Conservation (phyloP, 768 basidiomycete species). For the Mycena kentingensis region DNA sequence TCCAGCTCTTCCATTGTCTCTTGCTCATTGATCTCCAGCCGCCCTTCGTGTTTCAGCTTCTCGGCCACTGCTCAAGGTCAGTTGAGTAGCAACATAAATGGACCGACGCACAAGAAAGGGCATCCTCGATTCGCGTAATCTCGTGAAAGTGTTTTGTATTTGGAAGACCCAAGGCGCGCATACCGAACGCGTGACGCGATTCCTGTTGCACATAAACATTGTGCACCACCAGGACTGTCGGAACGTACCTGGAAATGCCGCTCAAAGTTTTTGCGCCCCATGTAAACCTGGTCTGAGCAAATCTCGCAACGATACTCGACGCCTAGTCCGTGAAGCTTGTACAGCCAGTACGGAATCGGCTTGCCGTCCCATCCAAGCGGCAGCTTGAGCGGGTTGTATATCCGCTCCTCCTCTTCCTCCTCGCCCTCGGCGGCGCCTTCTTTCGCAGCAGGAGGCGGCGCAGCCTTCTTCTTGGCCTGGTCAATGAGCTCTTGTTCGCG, state of each 20-base stretch:
- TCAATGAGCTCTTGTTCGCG: constrained; percentile 92
- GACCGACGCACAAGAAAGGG: constrained; percentile 82
- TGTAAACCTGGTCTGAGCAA: constrained; percentile 94
- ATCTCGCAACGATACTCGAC: constrained; percentile 98
- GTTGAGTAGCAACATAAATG: background rate
- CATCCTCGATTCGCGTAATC: constrained; percentile 96
- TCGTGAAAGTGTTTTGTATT: constrained; percentile 99
- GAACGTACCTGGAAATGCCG: constrained; percentile 81
- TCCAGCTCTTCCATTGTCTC: constrained; percentile 98
- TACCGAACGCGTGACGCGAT: constrained; percentile 95
- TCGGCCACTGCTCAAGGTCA: constrained; percentile 73
- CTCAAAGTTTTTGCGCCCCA: constrained; percentile 97
- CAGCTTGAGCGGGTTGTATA: constrained; percentile 97
- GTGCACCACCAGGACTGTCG: background rate
- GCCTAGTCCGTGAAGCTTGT: constrained; percentile 97
- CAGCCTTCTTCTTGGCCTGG: constrained; percentile 50
- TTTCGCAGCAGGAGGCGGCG: constrained; percentile 48
- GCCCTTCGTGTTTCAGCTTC: constrained; percentile 95
- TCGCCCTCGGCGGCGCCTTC: constrained; percentile 54
- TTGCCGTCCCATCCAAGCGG: constrained; percentile 99
- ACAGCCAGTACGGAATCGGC: constrained; percentile 98
- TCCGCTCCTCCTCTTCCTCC: constrained; percentile 93
- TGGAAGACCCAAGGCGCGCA: constrained; percentile 95
- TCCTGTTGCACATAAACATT: constrained; percentile 53
- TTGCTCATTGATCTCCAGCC: constrained; percentile 87